These are phyloP conservation scores for Colletotrichum eleusines DNA, from an alignment of 2,329 filamentous ascomycete species.

Conservation along the genomic window DNA sequence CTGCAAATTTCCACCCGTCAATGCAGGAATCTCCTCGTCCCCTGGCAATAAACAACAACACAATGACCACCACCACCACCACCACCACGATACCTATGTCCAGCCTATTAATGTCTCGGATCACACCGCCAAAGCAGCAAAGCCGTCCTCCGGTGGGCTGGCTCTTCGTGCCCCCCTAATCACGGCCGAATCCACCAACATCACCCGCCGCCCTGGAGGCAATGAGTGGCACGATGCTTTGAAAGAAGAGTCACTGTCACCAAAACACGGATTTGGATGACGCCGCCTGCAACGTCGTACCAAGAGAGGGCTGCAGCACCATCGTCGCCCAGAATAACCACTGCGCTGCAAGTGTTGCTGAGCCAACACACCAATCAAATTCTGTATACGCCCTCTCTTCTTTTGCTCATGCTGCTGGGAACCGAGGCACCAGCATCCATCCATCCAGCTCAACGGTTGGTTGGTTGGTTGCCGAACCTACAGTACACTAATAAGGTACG, in stretches of 20 bases:
- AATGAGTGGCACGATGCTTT: neutral
- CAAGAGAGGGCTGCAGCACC: neutral
- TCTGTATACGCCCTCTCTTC: neutral
- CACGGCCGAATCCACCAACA: neutral
- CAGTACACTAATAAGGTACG: too few species aligned
- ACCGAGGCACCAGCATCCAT: constrained; percentile 11
- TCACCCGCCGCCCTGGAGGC: neutral
- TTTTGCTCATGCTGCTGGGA: neutral
- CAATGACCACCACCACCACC: neutral
- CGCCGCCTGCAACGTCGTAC: constrained; percentile 38
- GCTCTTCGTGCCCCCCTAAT: neutral
- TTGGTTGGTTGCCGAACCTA: neutral
- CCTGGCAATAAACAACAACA: neutral
- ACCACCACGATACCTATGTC: too few species aligned
- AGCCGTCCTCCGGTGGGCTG: neutral
- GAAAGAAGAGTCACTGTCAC: neutral
- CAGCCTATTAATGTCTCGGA: neutral
- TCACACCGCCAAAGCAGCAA: neutral
- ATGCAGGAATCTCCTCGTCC: constrained; percentile 23
- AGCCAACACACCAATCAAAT: constrained; percentile 19
- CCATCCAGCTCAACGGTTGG: neutral
- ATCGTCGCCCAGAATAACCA: neutral
- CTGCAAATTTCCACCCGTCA: constrained; percentile 37
- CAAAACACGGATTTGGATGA: constrained; percentile 9
- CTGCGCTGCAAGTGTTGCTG: neutral